Evolutionary conservation across 1,139 yeast genomes (phyloP), one percentile per base, ranked within the genome.

Genomic region (Lodderomyces oxycetoniae): DNA sequence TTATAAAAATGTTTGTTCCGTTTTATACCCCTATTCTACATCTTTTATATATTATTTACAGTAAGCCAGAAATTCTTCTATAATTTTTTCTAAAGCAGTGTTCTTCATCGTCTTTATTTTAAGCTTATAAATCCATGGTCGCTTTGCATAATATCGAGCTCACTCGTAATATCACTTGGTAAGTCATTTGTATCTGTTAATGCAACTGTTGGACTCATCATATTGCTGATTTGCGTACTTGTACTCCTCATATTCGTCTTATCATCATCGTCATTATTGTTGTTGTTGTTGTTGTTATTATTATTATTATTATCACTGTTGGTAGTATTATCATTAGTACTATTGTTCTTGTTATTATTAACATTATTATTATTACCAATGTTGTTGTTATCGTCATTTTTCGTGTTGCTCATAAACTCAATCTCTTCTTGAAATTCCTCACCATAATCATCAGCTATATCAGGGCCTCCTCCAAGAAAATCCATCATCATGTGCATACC

Each of bases 401-500:
- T 14, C 31, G 10, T 27, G 10, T 4, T 10, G 8, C 17, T 29
- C 32, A 10, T 22, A n/a, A n/a, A n/a, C n/a, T n/a, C n/a, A n/a
- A n/a, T 25, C 7, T 63, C 65, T 40, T 63, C 71, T 43, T 64
- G 71, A 10, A 66, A 51, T 35, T 67, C 71, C 42, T 60, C 59
- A 37, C 63, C 70, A 14, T 67, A 68, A 43, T 61, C 63, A 40
- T 65, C 71, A 15, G 66, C 61, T 17, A 68, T 65, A 10, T 67
- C 57, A 6, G 81, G 70, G 1, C 86, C 85, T 3, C 91, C 91
- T 12, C 91, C 91, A 19, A 83, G 63, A 61, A 83, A 83, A 55
- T 83, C 91, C 58, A 83, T 64, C 93, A 83, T 83, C 91, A 83
- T 83, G 52, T 82, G 87, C 87, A 81, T 81, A 42, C 91, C 91